These are phyloP conservation scores for Gymnopilus junonius DNA, from an alignment of 768 basidiomycete genomes.

Conservation along the genomic window DNA sequence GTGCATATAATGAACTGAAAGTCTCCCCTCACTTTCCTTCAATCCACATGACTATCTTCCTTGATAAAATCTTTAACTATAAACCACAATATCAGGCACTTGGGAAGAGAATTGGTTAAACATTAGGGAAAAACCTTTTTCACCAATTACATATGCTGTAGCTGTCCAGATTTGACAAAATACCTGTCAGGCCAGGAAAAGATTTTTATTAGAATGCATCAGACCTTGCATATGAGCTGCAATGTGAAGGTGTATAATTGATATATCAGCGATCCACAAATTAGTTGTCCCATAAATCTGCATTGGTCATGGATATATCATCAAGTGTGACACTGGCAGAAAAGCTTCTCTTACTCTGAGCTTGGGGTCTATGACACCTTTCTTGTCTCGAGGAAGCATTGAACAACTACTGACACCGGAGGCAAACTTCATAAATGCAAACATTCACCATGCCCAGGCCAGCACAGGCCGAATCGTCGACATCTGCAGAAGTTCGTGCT, in stretches of 20 bases:
- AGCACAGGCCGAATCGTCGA: background rate
- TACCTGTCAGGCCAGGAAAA: background rate
- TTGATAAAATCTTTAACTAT: slow-evolving; percentile 1
- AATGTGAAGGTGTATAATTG: slow-evolving; percentile 55
- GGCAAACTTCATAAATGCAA: background rate
- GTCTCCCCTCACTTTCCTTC: background rate
- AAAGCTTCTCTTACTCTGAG: slow-evolving; percentile 38
- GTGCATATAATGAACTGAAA: too few relatives aligned
- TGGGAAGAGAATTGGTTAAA: background rate
- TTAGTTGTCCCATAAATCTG: slow-evolving; percentile 63
- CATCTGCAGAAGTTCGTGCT: too few relatives aligned
- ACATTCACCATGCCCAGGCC: background rate
- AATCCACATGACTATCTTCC: background rate
- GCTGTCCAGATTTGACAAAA: background rate
- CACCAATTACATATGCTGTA: slow-evolving; percentile 13
- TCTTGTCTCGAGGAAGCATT: slow-evolving; percentile 56
- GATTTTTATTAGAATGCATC: background rate
- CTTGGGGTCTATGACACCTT: slow-evolving; percentile 57
- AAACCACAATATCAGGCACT: background rate
- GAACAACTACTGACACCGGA: slow-evolving; percentile 50
- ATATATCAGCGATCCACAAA: slow-evolving; percentile 56
- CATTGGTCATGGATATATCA: background rate
- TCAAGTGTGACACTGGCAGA: slow-evolving; percentile 46
- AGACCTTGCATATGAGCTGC: slow-evolving; percentile 50
- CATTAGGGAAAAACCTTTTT: slow-evolving; percentile 2